A percentile compares a stretch with the other conserved stretches of the same genome.
These are phyloP conservation scores for Saccharomycopsis fibuligera DNA, from an alignment of 805 yeast species.

Conservation along the genomic window DNA sequence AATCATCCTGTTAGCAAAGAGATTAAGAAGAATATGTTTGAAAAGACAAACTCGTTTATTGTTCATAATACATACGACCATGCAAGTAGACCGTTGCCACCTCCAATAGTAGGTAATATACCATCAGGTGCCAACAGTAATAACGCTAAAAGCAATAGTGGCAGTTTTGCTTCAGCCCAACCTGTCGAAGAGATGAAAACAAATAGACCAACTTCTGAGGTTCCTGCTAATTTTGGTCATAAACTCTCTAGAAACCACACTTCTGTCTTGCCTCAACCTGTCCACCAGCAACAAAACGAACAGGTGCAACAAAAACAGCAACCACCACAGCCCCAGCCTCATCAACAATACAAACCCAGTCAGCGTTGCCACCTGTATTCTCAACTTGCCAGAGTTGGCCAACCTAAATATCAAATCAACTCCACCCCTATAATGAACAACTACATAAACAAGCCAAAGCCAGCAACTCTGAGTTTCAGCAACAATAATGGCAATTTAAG, in stretches of 20 bases:
- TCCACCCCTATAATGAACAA: conserved; percentile 15
- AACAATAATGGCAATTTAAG: too few relatives aligned
- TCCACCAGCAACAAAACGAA: too few relatives aligned
- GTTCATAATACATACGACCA: conserved; percentile 6
- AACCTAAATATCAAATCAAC: conserved; percentile 6
- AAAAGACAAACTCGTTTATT: background rate
- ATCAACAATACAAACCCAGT: background rate
- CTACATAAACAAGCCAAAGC: background rate
- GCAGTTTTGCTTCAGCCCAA: too few relatives aligned
- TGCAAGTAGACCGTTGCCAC: conserved; percentile 1
- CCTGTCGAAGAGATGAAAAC: too few relatives aligned
- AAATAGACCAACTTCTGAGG: too few relatives aligned
- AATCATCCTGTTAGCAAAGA: too few relatives aligned
- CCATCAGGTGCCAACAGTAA: background rate
- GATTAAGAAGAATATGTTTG: too few relatives aligned
- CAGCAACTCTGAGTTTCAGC: background rate
- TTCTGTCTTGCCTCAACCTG: too few relatives aligned
- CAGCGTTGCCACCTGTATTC: background rate
- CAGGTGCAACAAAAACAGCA: background rate
- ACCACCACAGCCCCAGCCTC: background rate
- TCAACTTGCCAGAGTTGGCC: background rate
- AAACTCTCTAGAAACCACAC: too few relatives aligned
- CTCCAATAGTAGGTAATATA: conserved; percentile 2
- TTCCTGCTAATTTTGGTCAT: too few relatives aligned
- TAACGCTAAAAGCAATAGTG: background rate